A percentile compares a stretch with the other conserved stretches of the same genome.
Evolutionary conservation across 306 rosid species (phyloP).

Genomic region (Castanopsis chinensis): DNA sequence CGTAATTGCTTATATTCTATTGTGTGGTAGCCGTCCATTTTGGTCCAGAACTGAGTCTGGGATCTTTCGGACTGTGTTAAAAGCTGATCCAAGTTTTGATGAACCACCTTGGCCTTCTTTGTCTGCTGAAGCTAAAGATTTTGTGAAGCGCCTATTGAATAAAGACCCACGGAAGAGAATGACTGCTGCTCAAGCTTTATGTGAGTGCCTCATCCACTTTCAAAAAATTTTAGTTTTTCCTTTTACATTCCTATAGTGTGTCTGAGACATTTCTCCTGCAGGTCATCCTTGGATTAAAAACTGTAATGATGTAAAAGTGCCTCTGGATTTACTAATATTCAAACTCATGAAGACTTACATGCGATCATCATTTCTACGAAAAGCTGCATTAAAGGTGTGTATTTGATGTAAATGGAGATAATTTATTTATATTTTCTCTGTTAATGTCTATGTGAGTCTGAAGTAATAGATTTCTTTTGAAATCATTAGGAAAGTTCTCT

Average conservation of each 20-base stretch:
- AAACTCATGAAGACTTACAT: conserved; percentile 87
- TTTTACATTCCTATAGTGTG: conserved; percentile 17
- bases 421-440: conserved; percentile 4
- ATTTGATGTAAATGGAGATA: conserved; percentile 1
- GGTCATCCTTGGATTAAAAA: conserved; percentile 91
- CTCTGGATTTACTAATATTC: conserved; percentile 73
- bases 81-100: conserved; percentile 84
- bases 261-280: conserved; percentile 43
- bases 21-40: conserved; percentile 98
- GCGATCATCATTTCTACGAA: conserved; percentile 85
- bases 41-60: conserved; percentile 98
- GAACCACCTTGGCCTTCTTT: conserved; percentile 96
- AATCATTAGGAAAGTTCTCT: background rate
- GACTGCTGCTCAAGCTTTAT: conserved; percentile 87
- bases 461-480: background rate
- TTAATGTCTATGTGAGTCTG: background rate
- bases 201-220: conserved; percentile 43
- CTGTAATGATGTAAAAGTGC: conserved; percentile 56
- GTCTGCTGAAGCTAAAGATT: conserved; percentile 70
- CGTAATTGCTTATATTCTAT: conserved; percentile 85
- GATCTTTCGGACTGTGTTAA: conserved; percentile 82
- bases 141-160: conserved; percentile 77
- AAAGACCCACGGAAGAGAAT: conserved; percentile 93
- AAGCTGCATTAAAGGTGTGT: conserved; percentile 90
- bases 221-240: conserved; percentile 1